phyloP scores from a whole-genome alignment of 2,329 filamentous ascomycete species.

The Trichoderma koningii region DNA sequence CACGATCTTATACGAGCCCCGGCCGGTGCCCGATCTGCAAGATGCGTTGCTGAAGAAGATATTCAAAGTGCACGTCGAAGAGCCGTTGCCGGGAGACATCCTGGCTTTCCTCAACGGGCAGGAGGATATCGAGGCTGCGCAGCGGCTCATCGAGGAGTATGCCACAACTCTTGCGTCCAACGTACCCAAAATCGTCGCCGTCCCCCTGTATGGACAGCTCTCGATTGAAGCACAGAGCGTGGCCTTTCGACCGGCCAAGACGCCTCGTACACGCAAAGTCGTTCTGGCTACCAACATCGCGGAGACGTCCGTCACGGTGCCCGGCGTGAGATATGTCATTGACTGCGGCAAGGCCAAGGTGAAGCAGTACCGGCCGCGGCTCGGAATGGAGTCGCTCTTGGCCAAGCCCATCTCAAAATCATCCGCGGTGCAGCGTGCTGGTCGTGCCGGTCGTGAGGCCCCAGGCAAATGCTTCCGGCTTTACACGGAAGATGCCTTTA shows the following conservation, averaged over 20 bases:
- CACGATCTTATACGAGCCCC: constrained; percentile 70
- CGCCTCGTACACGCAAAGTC: constrained; percentile 77
- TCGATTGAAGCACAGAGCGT: constrained; percentile 83
- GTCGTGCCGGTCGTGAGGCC: constrained; percentile 89
- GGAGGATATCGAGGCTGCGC: constrained; percentile 83
- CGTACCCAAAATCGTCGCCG: constrained; percentile 70
- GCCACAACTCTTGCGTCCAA: constrained; percentile 70
- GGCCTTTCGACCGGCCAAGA: constrained; percentile 76
- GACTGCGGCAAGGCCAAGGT: constrained; percentile 94
- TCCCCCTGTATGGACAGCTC: constrained; percentile 87
- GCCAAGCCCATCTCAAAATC: constrained; percentile 91
- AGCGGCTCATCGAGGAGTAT: constrained; percentile 79
- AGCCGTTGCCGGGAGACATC: constrained; percentile 91
- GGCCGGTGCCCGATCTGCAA: constrained; percentile 77
- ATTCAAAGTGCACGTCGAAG: constrained; percentile 81
- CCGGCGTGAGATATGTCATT: constrained; percentile 87
- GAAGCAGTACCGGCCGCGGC: constrained; percentile 81
- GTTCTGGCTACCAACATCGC: constrained; percentile 96
- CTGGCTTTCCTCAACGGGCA: constrained; percentile 91
- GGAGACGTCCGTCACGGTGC: constrained; percentile 96
- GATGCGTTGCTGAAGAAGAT: constrained; percentile 80
- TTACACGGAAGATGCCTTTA: constrained; percentile 79
- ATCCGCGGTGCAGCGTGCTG: constrained; percentile 86
- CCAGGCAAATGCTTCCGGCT: constrained; percentile 87
- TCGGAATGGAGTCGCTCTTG: constrained; percentile 88